These are phyloP conservation scores for Secale cereale DNA, from an alignment of 176 grass and related monocot genomes.

Conservation along the genomic window DNA sequence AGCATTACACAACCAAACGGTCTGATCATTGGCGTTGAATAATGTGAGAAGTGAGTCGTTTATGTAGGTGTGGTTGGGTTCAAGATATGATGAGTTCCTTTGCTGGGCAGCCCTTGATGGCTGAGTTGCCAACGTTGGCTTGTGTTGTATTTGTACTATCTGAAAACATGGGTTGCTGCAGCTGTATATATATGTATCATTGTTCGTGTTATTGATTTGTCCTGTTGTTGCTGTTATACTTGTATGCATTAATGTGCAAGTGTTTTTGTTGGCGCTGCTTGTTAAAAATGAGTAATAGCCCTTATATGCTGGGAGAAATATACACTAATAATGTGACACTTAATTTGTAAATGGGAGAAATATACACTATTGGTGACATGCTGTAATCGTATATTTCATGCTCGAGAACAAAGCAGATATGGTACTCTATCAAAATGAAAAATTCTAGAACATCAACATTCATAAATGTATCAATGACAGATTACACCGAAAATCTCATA, in stretches of 20 bases:
- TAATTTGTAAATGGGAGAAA: too few relatives aligned
- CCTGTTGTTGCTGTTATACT: neutral
- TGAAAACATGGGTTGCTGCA: slow-evolving; percentile 11
- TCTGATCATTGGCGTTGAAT: slow-evolving; percentile 28
- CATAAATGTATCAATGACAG: too few relatives aligned
- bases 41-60: neutral
- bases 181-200: slow-evolving; percentile 39
- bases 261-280: neutral
- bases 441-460: too few relatives aligned
- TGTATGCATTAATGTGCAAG: neutral
- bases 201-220: slow-evolving; percentile 9
- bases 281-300: too few relatives aligned
- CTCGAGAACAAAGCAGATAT: too few relatives aligned
- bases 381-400: too few relatives aligned
- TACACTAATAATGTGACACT: too few relatives aligned
- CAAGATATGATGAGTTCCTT: neutral
- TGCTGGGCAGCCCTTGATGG: neutral
- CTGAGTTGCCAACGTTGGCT: neutral
- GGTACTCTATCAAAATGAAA: too few relatives aligned
- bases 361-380: too few relatives aligned
- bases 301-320: too few relatives aligned
- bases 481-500: too few relatives aligned
- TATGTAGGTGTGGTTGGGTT: neutral
- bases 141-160: slow-evolving; percentile 8
- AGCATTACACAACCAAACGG: slow-evolving; percentile 1